Percentiles rank a stretch among this genome's conserved stretches.
Conservation (phyloP, 768 basidiomycete species). For the Antrodiella citrinella region DNA sequence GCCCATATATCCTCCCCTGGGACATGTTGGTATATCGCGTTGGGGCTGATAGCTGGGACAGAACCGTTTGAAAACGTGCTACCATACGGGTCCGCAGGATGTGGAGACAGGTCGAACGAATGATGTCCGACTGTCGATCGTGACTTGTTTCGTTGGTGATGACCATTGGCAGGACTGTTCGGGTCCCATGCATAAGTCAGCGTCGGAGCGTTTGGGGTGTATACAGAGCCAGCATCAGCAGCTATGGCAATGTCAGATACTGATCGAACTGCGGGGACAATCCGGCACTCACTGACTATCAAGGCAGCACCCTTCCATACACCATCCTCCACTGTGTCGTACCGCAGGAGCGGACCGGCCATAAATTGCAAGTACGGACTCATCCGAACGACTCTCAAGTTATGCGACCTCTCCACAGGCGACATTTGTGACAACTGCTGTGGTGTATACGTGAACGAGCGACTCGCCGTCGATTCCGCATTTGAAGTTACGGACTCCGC, state of each 20-base stretch:
- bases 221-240: constrained; percentile 69
- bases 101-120: constrained; percentile 56
- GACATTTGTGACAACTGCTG: constrained; percentile 42
- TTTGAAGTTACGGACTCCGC: neutral
- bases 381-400: constrained; percentile 56
- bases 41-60: neutral
- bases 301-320: constrained; percentile 87
- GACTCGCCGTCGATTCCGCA: constrained; percentile 4
- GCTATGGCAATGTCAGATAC: constrained; percentile 31
- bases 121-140: neutral
- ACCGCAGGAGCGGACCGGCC: constrained; percentile 86
- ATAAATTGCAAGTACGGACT: constrained; percentile 82
- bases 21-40: constrained; percentile 9
- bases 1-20: constrained; percentile 21
- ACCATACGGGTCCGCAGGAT: constrained; percentile 68
- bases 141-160: neutral
- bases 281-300: constrained; percentile 65
- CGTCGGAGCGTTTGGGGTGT: constrained; percentile 65
- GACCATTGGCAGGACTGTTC: constrained; percentile 25
- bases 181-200: constrained; percentile 70
- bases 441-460: constrained; percentile 16
- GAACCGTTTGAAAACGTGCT: constrained; percentile 18
- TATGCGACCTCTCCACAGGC: constrained; percentile 59
- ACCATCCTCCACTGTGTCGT: constrained; percentile 77
- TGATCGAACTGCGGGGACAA: constrained; percentile 2